A percentile compares a stretch with the other conserved stretches of the same genome.
Conservation (phyloP, 169 alveolate genomes). For the Eimeria acervulina region DNA sequence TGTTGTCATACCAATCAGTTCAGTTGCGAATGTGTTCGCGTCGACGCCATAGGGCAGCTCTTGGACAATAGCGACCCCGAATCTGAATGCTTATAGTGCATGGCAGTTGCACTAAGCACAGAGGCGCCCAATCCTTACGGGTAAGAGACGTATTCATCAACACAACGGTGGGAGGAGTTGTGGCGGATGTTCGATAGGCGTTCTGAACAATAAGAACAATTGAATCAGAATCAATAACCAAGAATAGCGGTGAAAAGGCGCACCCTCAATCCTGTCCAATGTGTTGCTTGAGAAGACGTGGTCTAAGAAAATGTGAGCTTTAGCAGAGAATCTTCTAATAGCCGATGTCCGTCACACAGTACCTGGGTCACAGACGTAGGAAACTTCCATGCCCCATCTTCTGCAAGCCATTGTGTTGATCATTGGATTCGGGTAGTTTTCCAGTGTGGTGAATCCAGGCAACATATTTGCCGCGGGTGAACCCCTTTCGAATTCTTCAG, state of each 20-base stretch:
- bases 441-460: conserved; percentile 74
- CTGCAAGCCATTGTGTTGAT: conserved; percentile 81
- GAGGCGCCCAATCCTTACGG: conserved; percentile 27
- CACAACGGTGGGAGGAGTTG: conserved; percentile 78
- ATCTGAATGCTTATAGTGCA: background rate
- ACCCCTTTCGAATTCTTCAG: conserved; percentile 56
- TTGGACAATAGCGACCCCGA: conserved; percentile 78
- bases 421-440: conserved; percentile 83
- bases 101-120: background rate
- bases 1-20: conserved; percentile 61
- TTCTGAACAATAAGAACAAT: conserved; percentile 8
- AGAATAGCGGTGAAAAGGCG: background rate
- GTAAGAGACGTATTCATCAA: conserved; percentile 69
- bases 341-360: background rate
- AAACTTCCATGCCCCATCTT: conserved; percentile 80
- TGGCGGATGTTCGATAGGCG: conserved; percentile 58
- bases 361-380: conserved; percentile 85
- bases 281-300: conserved; percentile 69
- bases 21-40: conserved; percentile 82
- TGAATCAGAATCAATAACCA: too few species aligned
- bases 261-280: conserved; percentile 80
- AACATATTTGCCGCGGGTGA: conserved; percentile 14
- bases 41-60: conserved; percentile 76
- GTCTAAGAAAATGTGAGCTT: background rate
- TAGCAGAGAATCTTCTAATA: background rate